Evolutionary conservation across 257 asterid species (phyloP).

Genomic region (Parsonsia alboflavescens): DNA sequence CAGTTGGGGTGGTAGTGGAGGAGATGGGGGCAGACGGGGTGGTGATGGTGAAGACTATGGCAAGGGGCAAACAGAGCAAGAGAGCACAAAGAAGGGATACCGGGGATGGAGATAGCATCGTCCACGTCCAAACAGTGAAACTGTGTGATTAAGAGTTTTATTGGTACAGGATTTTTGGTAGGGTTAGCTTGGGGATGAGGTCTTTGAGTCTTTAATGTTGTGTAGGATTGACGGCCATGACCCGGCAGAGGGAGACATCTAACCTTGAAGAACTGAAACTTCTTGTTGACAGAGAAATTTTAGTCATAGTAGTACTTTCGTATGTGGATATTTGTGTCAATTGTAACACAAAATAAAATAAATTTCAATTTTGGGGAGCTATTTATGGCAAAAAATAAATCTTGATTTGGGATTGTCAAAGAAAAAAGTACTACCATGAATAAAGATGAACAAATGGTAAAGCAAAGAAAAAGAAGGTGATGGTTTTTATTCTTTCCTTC

Average conservation of each 20-base stretch:
- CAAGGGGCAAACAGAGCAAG: conserved; percentile 74
- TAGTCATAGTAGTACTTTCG: background rate
- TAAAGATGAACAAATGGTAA: too few relatives aligned
- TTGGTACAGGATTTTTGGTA: background rate
- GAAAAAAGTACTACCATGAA: background rate
- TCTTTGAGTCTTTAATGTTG: background rate
- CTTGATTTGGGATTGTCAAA: background rate
- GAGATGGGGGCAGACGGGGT: conserved; percentile 33
- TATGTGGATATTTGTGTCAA: background rate
- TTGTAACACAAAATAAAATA: background rate
- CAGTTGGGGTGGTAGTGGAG: conserved; percentile 3
- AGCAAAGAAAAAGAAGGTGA: too few relatives aligned
- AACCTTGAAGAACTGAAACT: background rate
- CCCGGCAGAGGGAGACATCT: background rate
- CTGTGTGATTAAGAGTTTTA: background rate
- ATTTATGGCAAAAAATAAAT: background rate
- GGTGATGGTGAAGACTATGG: conserved; percentile 54
- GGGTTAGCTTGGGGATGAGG: background rate
- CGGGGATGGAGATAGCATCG: conserved; percentile 57
- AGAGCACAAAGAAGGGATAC: conserved; percentile 65
- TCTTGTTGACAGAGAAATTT: background rate
- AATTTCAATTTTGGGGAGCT: background rate
- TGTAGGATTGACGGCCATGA: conserved; percentile 4
- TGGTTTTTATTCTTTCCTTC: background rate
- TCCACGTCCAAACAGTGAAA: background rate